These are phyloP conservation scores for Clavaria fumosa DNA, from an alignment of 768 basidiomycete genomes.

Conservation along the genomic window DNA sequence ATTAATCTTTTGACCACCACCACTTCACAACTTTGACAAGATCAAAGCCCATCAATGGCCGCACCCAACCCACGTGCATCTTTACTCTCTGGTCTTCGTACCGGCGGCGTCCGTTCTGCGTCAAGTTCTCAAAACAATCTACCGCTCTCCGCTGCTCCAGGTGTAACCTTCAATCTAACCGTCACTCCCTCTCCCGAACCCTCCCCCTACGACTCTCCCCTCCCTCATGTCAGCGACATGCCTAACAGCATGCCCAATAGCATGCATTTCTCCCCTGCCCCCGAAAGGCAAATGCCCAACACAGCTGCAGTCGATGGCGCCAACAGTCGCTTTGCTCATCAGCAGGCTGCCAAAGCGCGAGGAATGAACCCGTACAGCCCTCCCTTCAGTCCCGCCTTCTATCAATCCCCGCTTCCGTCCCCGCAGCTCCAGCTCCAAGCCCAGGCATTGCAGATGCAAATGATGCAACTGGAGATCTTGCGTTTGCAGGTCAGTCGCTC, in stretches of 20 bases:
- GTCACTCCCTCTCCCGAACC: neutral
- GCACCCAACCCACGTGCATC: constrained; percentile 53
- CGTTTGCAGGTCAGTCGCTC: constrained; percentile 50
- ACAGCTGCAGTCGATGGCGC: constrained; percentile 59
- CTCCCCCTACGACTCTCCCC: neutral
- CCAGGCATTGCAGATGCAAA: constrained; percentile 65
- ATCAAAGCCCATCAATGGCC: constrained; percentile 30
- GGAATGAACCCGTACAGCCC: constrained; percentile 38
- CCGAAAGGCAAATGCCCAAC: constrained; percentile 40
- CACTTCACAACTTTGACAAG: constrained; percentile 22
- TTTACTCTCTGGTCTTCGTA: constrained; percentile 78
- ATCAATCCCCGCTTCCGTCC: constrained; percentile 28
- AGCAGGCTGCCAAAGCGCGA: constrained; percentile 25
- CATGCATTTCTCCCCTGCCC: constrained; percentile 55
- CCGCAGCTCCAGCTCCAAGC: constrained; percentile 35
- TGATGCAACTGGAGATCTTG: constrained; percentile 74
- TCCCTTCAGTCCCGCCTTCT: constrained; percentile 38
- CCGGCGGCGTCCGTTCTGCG: constrained; percentile 75
- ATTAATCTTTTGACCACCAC: no score
- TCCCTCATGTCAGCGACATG: neutral
- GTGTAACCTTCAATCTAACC: constrained; percentile 31
- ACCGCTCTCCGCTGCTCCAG: constrained; percentile 57
- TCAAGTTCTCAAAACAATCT: constrained; percentile 26
- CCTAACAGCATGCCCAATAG: neutral
- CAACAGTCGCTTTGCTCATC: constrained; percentile 52